Conservation (phyloP, 805 yeast genomes). For the Myxozyma nipponensis region DNA sequence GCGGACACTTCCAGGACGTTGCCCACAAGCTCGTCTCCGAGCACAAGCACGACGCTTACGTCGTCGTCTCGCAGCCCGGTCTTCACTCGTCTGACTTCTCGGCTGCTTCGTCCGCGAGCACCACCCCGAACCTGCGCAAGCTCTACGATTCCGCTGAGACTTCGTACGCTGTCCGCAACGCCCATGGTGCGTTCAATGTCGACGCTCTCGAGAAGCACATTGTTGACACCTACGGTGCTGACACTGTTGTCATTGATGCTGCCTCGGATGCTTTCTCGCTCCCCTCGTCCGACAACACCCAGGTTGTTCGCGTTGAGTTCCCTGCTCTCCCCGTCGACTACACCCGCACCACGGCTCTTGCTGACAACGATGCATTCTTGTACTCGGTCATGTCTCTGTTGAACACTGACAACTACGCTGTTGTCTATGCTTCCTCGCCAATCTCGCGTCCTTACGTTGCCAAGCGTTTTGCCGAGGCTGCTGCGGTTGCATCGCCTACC, state of each 20-base stretch:
- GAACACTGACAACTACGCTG: conserved; percentile 37
- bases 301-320: conserved; percentile 60
- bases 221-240: conserved; percentile 51
- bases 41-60: conserved; percentile 20
- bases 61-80: conserved; percentile 44
- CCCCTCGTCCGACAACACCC: conserved; percentile 59
- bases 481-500: conserved; percentile 5
- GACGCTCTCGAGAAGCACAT: conserved; percentile 44
- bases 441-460: conserved; percentile 20
- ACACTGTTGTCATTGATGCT: conserved; percentile 42
- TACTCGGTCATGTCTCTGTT: conserved; percentile 34
- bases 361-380: conserved; percentile 33
- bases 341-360: conserved; percentile 25
- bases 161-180: conserved; percentile 28
- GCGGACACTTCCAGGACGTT: conserved; percentile 23
- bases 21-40: conserved; percentile 26
- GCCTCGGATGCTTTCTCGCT: conserved; percentile 44
- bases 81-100: conserved; percentile 32
- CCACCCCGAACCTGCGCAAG: conserved; percentile 28
- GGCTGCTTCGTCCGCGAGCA: conserved; percentile 13
- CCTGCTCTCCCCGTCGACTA: conserved; percentile 44
- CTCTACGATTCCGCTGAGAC: conserved; percentile 25
- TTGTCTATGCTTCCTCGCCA: conserved; percentile 37
- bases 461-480: conserved; percentile 18
- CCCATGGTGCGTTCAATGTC: conserved; percentile 38